These are phyloP conservation scores for Ogataea trehaloabstinens DNA, from an alignment of 805 yeast genomes.

Conservation along the genomic window DNA sequence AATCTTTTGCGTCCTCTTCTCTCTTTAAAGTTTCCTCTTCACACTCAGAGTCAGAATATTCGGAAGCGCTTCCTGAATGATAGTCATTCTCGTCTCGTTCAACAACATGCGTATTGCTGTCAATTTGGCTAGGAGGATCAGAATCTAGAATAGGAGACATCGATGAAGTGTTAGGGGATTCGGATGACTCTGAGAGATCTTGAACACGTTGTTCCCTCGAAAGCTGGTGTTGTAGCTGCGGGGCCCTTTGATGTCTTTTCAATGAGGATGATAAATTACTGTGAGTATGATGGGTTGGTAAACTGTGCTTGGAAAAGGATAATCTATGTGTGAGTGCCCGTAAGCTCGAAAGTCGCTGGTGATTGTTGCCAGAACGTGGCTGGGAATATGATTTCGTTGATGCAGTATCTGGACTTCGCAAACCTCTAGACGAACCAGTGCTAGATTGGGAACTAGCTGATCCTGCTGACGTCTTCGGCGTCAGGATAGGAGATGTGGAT, in stretches of 20 bases:
- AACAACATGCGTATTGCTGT: not conserved
- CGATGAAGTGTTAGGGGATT: not conserved
- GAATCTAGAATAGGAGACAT: not conserved
- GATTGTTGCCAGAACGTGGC: slow-evolving; percentile 5
- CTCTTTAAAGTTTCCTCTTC: slow-evolving; percentile 28
- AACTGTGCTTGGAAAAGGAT: slow-evolving; percentile 27
- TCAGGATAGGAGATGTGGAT: slow-evolving; percentile 5
- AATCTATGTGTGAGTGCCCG: slow-evolving; percentile 25
- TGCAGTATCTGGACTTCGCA: not conserved
- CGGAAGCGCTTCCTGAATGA: slow-evolving; percentile 26
- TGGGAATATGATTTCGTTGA: slow-evolving; percentile 5
- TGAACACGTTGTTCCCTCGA: slow-evolving; percentile 1
- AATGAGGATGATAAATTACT: slow-evolving; percentile 24
- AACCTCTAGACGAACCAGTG: slow-evolving; percentile 2
- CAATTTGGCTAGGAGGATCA: not conserved
- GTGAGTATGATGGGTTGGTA: slow-evolving; percentile 13
- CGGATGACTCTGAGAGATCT: slow-evolving; percentile 3
- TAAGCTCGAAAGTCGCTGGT: slow-evolving; percentile 14
- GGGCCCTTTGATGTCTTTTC: slow-evolving; percentile 12
- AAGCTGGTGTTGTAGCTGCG: slow-evolving; percentile 6
- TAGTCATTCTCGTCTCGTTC: slow-evolving; percentile 4
- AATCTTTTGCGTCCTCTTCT: slow-evolving; percentile 55
- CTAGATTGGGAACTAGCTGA: slow-evolving; percentile 13
- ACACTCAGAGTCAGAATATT: slow-evolving; percentile 22
- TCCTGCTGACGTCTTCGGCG: slow-evolving; percentile 4